Percentiles rank a stretch among this genome's conserved stretches.
These are phyloP conservation scores for Monosporascus sp. DNA, from an alignment of 2,329 filamentous ascomycete species.

Conservation along the genomic window DNA sequence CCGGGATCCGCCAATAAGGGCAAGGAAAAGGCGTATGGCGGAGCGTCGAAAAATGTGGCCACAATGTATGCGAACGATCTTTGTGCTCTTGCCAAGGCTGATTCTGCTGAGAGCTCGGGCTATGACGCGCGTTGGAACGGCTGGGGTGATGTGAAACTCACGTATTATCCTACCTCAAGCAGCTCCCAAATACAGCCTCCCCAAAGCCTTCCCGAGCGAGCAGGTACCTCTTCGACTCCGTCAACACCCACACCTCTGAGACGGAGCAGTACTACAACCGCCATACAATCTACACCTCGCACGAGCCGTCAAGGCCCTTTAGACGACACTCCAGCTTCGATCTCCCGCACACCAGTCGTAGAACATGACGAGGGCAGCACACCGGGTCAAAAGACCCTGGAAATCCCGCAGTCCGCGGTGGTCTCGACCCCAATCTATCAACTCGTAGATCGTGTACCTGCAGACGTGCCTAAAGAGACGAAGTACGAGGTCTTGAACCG, in stretches of 20 bases:
- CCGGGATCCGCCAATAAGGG: conserved; percentile 60
- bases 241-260: conserved; percentile 71
- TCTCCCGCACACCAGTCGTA: conserved; percentile 33
- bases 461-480: conserved; percentile 64
- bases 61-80: conserved; percentile 79
- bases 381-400: conserved; percentile 54
- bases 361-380: conserved; percentile 35
- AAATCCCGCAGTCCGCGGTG: conserved; percentile 56
- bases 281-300: conserved; percentile 33
- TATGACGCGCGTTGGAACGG: conserved; percentile 55
- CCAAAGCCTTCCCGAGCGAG: conserved; percentile 25
- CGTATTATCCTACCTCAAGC: conserved; percentile 62
- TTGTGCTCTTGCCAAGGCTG: conserved; percentile 63
- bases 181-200: conserved; percentile 22
- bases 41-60: conserved; percentile 42
- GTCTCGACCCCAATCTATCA: conserved; percentile 49
- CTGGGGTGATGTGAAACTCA: conserved; percentile 75
- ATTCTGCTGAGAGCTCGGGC: conserved; percentile 29
- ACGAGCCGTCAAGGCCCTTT: conserved; percentile 30
- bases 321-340: conserved; percentile 43
- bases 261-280: conserved; percentile 55
- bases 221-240: conserved; percentile 43
- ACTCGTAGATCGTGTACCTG: conserved; percentile 49
- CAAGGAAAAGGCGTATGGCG: conserved; percentile 61
- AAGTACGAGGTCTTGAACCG: conserved; percentile 84